Evolutionary conservation across 805 yeast genomes (phyloP).

Genomic region (Wickerhamomyces ciferrii): DNA sequence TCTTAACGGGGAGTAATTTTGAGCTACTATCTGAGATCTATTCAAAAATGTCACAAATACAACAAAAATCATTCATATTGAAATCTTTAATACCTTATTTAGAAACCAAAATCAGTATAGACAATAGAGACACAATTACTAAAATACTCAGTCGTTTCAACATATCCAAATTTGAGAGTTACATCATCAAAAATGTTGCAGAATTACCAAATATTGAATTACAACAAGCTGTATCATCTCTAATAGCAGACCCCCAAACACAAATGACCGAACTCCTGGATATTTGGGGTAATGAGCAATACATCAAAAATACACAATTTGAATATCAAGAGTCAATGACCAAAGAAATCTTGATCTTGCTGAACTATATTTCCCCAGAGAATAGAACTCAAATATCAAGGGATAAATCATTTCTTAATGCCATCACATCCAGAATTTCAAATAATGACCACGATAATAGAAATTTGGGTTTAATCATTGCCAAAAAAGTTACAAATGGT

Average conservation of each 20-base stretch:
- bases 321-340: slow-evolving; percentile 44
- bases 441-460: slow-evolving; percentile 42
- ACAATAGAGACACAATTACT: slow-evolving; percentile 6
- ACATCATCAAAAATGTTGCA: slow-evolving; percentile 1
- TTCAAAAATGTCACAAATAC: slow-evolving; percentile 7
- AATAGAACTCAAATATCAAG: slow-evolving; percentile 27
- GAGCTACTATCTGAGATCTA: not conserved
- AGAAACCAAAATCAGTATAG: not conserved
- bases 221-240: slow-evolving; percentile 7
- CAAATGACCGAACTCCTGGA: slow-evolving; percentile 9
- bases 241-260: slow-evolving; percentile 2
- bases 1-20: slow-evolving; percentile 8
- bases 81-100: slow-evolving; percentile 16
- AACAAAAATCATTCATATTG: slow-evolving; percentile 11
- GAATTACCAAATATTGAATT: slow-evolving; percentile 6
- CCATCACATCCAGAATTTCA: slow-evolving; percentile 50
- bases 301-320: slow-evolving; percentile 35
- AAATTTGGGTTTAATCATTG: slow-evolving; percentile 50
- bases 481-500: slow-evolving; percentile 37
- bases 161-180: slow-evolving; percentile 3
- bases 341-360: slow-evolving; percentile 35
- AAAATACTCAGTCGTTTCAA: slow-evolving; percentile 8
- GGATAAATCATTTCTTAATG: slow-evolving; percentile 36
- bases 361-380: slow-evolving; percentile 18
- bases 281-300: slow-evolving; percentile 31